Evolutionary conservation across 2,329 filamentous ascomycete species (phyloP).

Genomic region (Neophaeococcomyces aloes): DNA sequence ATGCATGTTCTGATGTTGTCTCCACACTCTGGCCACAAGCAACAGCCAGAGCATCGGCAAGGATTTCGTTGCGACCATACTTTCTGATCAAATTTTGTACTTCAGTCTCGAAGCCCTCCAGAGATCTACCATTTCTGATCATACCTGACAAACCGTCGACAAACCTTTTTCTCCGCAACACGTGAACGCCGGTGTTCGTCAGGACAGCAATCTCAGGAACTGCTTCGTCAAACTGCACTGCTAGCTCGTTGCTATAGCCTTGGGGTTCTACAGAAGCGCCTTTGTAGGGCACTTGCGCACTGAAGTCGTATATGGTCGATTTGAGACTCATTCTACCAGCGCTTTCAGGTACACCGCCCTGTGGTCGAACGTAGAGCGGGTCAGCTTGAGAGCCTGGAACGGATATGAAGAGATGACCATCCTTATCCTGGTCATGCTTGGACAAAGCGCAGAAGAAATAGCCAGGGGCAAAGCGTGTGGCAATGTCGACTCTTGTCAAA

Average conservation of each 20-base stretch:
- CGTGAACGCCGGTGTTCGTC: conserved; percentile 81
- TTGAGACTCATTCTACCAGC: conserved; percentile 68
- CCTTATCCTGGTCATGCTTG: conserved; percentile 47
- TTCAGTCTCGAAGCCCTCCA: conserved; percentile 71
- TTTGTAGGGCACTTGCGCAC: conserved; percentile 50
- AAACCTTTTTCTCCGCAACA: conserved; percentile 70
- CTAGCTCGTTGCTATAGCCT: conserved; percentile 89
- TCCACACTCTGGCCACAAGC: conserved; percentile 89
- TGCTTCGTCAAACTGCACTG: conserved; percentile 83
- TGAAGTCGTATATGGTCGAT: conserved; percentile 71
- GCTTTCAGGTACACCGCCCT: conserved; percentile 61
- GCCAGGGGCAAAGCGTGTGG: conserved; percentile 62
- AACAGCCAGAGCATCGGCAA: conserved; percentile 83
- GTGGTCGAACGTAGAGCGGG: conserved; percentile 30
- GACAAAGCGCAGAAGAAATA: conserved; percentile 80
- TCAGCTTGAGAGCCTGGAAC: conserved; percentile 61
- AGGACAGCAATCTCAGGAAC: conserved; percentile 79
- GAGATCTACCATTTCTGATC: conserved; percentile 60
- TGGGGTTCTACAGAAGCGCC: conserved; percentile 55
- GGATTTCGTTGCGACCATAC: conserved; percentile 81
- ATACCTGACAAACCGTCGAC: conserved; percentile 86
- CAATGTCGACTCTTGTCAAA: conserved; percentile 31
- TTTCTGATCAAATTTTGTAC: conserved; percentile 72
- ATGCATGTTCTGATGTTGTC: conserved; percentile 58
- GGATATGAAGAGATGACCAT: conserved; percentile 68